These are phyloP conservation scores for Coemansia sp. DNA, from an alignment of 192 early-diverging fungal genomes.

Conservation along the genomic window DNA sequence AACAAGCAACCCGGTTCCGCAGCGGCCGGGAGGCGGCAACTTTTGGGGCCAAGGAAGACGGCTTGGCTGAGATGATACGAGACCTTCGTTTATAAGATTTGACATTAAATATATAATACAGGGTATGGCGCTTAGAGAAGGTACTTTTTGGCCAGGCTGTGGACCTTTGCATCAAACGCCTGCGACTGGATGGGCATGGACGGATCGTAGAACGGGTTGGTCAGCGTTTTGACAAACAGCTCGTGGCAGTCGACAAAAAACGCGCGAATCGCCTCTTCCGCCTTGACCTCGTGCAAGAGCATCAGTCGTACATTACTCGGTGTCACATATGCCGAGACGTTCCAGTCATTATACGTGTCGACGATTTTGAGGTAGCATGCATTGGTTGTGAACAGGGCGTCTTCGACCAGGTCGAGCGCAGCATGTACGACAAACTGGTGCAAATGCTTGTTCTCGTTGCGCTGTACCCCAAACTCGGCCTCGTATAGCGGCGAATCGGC, in stretches of 20 bases:
- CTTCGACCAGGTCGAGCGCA: slow-evolving; percentile 95
- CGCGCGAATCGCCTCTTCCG: slow-evolving; percentile 61
- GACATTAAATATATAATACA: background rate
- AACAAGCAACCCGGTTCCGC: background rate
- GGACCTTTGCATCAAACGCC: slow-evolving; percentile 80
- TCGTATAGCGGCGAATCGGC: slow-evolving; percentile 97
- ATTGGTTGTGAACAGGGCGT: slow-evolving; percentile 85
- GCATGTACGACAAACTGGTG: slow-evolving; percentile 98
- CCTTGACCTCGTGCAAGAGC: slow-evolving; percentile 65
- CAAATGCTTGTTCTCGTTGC: slow-evolving; percentile 78
- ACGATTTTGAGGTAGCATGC: slow-evolving; percentile 90
- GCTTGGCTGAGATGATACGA: slow-evolving; percentile 28
- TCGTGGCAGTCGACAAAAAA: slow-evolving; percentile 54
- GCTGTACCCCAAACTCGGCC: slow-evolving; percentile 70
- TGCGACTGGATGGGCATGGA: slow-evolving; percentile 77
- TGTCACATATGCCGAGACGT: slow-evolving; percentile 88
- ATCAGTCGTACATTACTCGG: slow-evolving; percentile 74
- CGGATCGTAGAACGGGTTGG: slow-evolving; percentile 91
- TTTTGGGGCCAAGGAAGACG: slow-evolving; percentile 57
- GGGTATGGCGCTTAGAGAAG: slow-evolving; percentile 52
- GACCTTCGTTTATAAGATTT: background rate
- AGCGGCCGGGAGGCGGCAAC: slow-evolving; percentile 49
- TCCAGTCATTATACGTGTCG: slow-evolving; percentile 94
- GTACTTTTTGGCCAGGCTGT: slow-evolving; percentile 70
- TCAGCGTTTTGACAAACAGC: slow-evolving; percentile 62